Evolutionary conservation across 768 basidiomycete genomes (phyloP).

Genomic region (Tulasnella sp.): DNA sequence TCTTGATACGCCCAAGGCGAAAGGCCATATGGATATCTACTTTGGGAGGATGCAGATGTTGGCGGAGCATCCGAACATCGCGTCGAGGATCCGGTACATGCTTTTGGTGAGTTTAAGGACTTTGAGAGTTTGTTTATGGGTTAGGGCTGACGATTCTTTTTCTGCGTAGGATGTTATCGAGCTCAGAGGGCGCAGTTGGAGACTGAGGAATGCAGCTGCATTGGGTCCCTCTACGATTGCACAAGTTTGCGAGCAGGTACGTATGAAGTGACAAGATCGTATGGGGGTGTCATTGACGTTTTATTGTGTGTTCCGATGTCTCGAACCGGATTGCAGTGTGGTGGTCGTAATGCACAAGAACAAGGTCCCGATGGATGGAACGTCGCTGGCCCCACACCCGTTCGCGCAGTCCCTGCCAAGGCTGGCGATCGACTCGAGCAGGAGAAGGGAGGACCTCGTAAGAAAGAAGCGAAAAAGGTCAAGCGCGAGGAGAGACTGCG

Average conservation of each 20-base stretch:
- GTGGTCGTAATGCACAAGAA: slow-evolving; percentile 46
- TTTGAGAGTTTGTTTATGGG: background rate
- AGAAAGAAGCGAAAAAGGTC: slow-evolving; percentile 32
- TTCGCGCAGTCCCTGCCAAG: slow-evolving; percentile 60
- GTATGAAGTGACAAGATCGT: slow-evolving; percentile 52
- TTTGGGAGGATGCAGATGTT: slow-evolving; percentile 85
- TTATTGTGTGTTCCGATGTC: slow-evolving; percentile 83
- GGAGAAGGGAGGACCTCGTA: slow-evolving; percentile 36
- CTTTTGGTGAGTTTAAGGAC: slow-evolving; percentile 59
- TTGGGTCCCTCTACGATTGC: slow-evolving; percentile 47
- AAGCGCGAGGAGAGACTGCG: slow-evolving; percentile 32
- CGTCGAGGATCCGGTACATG: slow-evolving; percentile 90
- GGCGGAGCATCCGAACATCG: slow-evolving; percentile 61
- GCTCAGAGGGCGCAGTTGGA: slow-evolving; percentile 76
- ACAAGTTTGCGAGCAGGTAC: slow-evolving; percentile 53
- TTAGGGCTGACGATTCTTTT: background rate
- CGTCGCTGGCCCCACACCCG: slow-evolving; percentile 42
- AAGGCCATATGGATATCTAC: slow-evolving; percentile 84
- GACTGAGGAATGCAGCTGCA: slow-evolving; percentile 26
- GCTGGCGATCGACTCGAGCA: slow-evolving; percentile 57
- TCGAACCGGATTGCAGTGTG: slow-evolving; percentile 82
- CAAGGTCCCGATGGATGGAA: slow-evolving; percentile 85
- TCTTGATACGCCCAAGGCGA: slow-evolving; percentile 78
- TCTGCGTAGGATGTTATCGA: slow-evolving; percentile 78
- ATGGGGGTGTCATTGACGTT: too few relatives aligned